phyloP scores from a whole-genome alignment of 192 early-diverging fungal species.

The Podila minutissima region DNA sequence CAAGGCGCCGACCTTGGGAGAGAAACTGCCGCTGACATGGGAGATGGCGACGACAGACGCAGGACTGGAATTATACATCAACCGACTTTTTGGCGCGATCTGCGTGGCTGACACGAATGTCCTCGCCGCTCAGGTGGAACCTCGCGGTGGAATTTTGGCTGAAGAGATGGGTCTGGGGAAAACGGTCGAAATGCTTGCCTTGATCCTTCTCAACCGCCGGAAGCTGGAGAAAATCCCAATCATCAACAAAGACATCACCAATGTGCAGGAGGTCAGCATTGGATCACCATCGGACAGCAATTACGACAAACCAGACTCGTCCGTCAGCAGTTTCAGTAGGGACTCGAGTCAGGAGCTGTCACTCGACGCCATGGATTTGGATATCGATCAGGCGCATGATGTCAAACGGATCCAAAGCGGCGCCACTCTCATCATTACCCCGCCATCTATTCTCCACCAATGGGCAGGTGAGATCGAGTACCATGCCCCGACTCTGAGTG shows the following conservation, averaged over 20 bases:
- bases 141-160: constrained; percentile 57
- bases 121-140: neutral
- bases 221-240: neutral
- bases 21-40: constrained; percentile 34
- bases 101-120: neutral
- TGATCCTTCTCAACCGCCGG: constrained; percentile 60
- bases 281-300: too few relatives aligned
- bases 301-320: too few relatives aligned
- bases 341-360: too few relatives aligned
- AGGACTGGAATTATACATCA: constrained; percentile 5
- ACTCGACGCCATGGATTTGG: too few relatives aligned
- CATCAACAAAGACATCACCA: too few relatives aligned
- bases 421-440: constrained; percentile 73
- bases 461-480: constrained; percentile 66
- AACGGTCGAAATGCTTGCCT: constrained; percentile 69
- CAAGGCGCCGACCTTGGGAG: constrained; percentile 4
- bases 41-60: constrained; percentile 3
- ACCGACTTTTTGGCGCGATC: constrained; percentile 15
- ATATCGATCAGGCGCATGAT: too few relatives aligned
- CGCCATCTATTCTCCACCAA: constrained; percentile 68
- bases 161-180: constrained; percentile 80
- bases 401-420: constrained; percentile 14
- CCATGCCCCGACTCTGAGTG: constrained; percentile 61
- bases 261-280: too few relatives aligned
- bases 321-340: too few relatives aligned